These are phyloP conservation scores for Nigrospora sphaerica DNA, from an alignment of 2,329 filamentous ascomycete genomes.

Conservation along the genomic window DNA sequence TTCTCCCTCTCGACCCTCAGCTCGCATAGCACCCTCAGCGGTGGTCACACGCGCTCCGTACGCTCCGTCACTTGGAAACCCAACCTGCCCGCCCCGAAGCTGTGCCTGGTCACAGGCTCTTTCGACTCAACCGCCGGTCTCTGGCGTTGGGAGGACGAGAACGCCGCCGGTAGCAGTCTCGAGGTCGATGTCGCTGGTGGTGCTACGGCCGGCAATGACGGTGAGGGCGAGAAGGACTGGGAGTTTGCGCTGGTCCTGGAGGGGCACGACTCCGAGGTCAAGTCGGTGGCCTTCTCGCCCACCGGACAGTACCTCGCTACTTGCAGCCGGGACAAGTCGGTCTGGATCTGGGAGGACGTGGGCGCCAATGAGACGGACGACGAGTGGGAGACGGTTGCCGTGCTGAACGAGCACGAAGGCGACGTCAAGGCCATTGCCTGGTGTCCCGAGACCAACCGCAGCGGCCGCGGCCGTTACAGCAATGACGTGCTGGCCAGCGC, in stretches of 20 bases:
- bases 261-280: slow-evolving; percentile 91
- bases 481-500: slow-evolving; percentile 75
- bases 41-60: slow-evolving; percentile 88
- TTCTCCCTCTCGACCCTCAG: slow-evolving; percentile 80
- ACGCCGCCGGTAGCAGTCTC: slow-evolving; percentile 15
- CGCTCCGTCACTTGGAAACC: slow-evolving; percentile 86
- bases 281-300: slow-evolving; percentile 68
- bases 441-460: slow-evolving; percentile 63
- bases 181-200: slow-evolving; percentile 34
- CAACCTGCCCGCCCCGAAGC: slow-evolving; percentile 48
- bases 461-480: slow-evolving; percentile 39
- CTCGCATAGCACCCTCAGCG: slow-evolving; percentile 70
- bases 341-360: slow-evolving; percentile 99
- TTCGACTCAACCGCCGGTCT: slow-evolving; percentile 89
- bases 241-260: slow-evolving; percentile 87
- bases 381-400: slow-evolving; percentile 94
- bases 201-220: slow-evolving; percentile 26
- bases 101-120: slow-evolving; percentile 82
- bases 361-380: slow-evolving; percentile 67
- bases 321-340: slow-evolving; percentile 84
- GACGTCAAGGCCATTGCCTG: slow-evolving; percentile 93
- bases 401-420: slow-evolving; percentile 87
- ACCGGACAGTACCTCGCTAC: slow-evolving; percentile 77
- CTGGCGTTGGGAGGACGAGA: slow-evolving; percentile 60
- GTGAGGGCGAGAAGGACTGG: slow-evolving; percentile 71